Base-by-base conservation (phyloP, 208 protist genomes). In the Wallacemonas sp. region DNA sequence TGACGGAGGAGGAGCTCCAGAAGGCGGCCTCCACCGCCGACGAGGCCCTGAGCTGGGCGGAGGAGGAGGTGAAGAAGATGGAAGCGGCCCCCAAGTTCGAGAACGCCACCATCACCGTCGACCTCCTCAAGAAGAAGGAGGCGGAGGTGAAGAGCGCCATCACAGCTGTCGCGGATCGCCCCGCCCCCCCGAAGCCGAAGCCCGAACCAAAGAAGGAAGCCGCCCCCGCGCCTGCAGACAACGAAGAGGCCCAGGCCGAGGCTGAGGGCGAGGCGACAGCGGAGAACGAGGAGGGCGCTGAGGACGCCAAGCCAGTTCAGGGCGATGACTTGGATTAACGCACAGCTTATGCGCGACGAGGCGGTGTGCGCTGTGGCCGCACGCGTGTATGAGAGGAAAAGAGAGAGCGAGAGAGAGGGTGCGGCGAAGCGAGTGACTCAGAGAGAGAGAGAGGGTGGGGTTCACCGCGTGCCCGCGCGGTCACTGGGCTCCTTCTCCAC, bases 1-100 rank as follows among this genome's bases (percentile, higher is more conserved):
- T 94, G 62, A 89, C 78, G 0, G 88, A 91, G 69, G 88, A 87
- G 66, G 85, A 94, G 73, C 76, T 94, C 50, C 63, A 44, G n/a
- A 73, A 42, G 29, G 85, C 66, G 1, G 82, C 82, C 3, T 62
- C 68, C 22, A 87, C 54, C 17, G 84, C 79, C 17, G 83, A 89
- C 10, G 73, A 81, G 67, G 82, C 88, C 12, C 15, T 72, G 8
- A 62, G 69, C 34, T 94, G 88, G 88, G 78, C 69, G 1, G 73
- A 85, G 50, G 39, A 44, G 9, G 70, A 83, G 61, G 26, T 92
- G 15, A 41, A 41, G n/a, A 68, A 67, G 66, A 71, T 87, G 71
- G 37, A 55, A 53, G 68, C 64, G 26, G 45, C 61, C 0, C 68
- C 82, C 29, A 94, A 90, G 79, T 81, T 60, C 44, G 29, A 76